These are phyloP conservation scores for Acer yangbiense DNA, from an alignment of 345 rosid genomes.

Conservation along the genomic window DNA sequence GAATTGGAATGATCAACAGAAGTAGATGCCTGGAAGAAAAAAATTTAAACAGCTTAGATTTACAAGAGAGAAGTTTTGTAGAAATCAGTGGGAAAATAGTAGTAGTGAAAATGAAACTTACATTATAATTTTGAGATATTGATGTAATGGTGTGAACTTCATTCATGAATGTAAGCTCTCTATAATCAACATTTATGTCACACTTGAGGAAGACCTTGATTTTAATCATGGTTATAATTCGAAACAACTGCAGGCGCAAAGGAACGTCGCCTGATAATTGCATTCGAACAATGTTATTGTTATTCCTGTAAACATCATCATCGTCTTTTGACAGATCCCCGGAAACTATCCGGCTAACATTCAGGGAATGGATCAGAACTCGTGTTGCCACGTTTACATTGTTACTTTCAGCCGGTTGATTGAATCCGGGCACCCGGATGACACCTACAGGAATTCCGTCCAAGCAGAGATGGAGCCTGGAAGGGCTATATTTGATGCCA, in stretches of 20 bases:
- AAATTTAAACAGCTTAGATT: not conserved
- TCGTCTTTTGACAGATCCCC: slow-evolving; percentile 7
- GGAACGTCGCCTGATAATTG: slow-evolving; percentile 29
- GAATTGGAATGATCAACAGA: slow-evolving; percentile 14
- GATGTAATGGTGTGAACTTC: slow-evolving; percentile 11
- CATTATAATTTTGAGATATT: slow-evolving; percentile 22
- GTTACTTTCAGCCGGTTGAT: slow-evolving; percentile 38
- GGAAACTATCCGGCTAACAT: slow-evolving; percentile 20
- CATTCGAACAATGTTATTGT: slow-evolving; percentile 19
- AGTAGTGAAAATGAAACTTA: slow-evolving; percentile 13
- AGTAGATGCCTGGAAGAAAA: slow-evolving; percentile 19
- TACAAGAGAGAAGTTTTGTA: not conserved
- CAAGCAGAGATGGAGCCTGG: slow-evolving; percentile 25
- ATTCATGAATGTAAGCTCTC: slow-evolving; percentile 25
- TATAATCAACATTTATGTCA: slow-evolving; percentile 18
- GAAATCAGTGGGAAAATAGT: not conserved
- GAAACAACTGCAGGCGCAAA: slow-evolving; percentile 21
- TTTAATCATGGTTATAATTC: slow-evolving; percentile 28
- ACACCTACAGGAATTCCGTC: slow-evolving; percentile 31
- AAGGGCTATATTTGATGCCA: slow-evolving; percentile 33
- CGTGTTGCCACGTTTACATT: slow-evolving; percentile 22
- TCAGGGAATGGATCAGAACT: slow-evolving; percentile 27
- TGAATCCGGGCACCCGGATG: slow-evolving; percentile 32
- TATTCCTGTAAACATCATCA: slow-evolving; percentile 8
- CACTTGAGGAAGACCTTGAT: slow-evolving; percentile 42